Conservation (phyloP, 441 rosid genomes). For the Aquilaria agallochum region DNA sequence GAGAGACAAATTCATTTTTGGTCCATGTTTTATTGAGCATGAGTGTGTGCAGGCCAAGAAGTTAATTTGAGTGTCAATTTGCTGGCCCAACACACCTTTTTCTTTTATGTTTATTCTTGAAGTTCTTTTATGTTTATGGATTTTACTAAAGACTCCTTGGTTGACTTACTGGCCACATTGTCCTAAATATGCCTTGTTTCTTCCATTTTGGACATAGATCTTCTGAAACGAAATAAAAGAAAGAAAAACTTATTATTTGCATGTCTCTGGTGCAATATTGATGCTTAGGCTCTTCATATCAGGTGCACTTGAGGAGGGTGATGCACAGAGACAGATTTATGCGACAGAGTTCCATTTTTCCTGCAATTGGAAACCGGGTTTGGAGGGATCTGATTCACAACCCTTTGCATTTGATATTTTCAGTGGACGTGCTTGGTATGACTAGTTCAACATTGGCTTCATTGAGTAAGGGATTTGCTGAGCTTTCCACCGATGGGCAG, state of each 20-base stretch:
- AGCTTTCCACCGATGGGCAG: slow-evolving; percentile 98
- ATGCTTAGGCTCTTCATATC: slow-evolving; percentile 16
- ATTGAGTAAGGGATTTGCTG: slow-evolving; percentile 96
- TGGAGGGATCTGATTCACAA: slow-evolving; percentile 98
- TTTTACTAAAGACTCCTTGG: too few species aligned
- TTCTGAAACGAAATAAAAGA: not conserved
- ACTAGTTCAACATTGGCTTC: slow-evolving; percentile 98
- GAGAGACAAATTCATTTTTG: too few species aligned
- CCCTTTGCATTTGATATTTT: slow-evolving; percentile 91
- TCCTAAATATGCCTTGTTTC: too few species aligned
- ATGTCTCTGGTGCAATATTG: slow-evolving; percentile 2
- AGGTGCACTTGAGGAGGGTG: slow-evolving; percentile 98
- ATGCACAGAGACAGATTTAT: slow-evolving; percentile 92
- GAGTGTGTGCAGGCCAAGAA: too few species aligned
- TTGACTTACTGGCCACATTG: too few species aligned
- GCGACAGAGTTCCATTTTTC: slow-evolving; percentile 87
- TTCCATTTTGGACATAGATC: not conserved
- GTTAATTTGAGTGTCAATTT: too few species aligned
- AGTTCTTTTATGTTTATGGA: too few species aligned
- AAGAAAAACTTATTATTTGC: not conserved
- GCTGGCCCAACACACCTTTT: too few species aligned
- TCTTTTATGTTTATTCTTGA: too few species aligned
- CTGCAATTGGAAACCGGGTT: slow-evolving; percentile 87
- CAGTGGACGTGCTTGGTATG: slow-evolving; percentile 98
- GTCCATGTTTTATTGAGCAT: too few species aligned